Conservation (phyloP, 352 stramenopile species). For the Phytophthora pluvialis region DNA sequence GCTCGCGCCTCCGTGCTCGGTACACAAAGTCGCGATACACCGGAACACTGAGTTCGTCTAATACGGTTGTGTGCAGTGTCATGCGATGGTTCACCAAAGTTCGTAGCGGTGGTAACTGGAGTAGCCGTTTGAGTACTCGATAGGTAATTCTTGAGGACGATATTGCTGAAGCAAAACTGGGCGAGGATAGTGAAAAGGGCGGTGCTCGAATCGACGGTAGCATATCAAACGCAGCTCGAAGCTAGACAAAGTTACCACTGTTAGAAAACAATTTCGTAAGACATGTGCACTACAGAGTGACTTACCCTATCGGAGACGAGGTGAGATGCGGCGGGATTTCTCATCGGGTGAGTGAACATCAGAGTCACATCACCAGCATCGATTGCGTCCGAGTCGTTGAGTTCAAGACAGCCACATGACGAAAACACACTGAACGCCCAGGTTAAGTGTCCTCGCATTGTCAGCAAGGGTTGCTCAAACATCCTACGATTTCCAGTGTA, state of each 20-base stretch:
- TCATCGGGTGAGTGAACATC: slow-evolving; percentile 60
- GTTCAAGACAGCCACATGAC: slow-evolving; percentile 60
- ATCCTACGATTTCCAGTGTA: slow-evolving; percentile 30
- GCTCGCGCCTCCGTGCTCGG: slow-evolving; percentile 49
- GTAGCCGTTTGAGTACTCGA: slow-evolving; percentile 50
- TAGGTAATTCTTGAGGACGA: slow-evolving; percentile 51
- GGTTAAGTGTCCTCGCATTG: slow-evolving; percentile 56
- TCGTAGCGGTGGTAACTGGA: slow-evolving; percentile 51
- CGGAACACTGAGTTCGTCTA: slow-evolving; percentile 63
- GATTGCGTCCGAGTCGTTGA: slow-evolving; percentile 41
- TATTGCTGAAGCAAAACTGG: slow-evolving; percentile 20
- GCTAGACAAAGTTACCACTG: slow-evolving; percentile 23
- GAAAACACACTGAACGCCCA: slow-evolving; percentile 69
- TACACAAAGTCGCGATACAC: slow-evolving; percentile 65
- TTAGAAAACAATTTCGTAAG: not conserved
- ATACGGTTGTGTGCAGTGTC: slow-evolving; percentile 49
- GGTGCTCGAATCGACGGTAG: slow-evolving; percentile 34
- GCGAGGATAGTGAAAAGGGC: slow-evolving; percentile 24
- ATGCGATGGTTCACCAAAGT: slow-evolving; percentile 45
- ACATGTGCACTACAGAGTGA: not conserved
- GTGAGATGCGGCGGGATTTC: slow-evolving; percentile 51
- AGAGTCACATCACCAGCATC: slow-evolving; percentile 47
- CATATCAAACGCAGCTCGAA: slow-evolving; percentile 56
- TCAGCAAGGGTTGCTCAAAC: slow-evolving; percentile 63
- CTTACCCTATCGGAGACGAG: slow-evolving; percentile 64